Evolutionary conservation across 768 basidiomycete genomes (phyloP), one percentile per base, ranked within the genome.

Genomic region (Kwoniella dendrophila): DNA sequence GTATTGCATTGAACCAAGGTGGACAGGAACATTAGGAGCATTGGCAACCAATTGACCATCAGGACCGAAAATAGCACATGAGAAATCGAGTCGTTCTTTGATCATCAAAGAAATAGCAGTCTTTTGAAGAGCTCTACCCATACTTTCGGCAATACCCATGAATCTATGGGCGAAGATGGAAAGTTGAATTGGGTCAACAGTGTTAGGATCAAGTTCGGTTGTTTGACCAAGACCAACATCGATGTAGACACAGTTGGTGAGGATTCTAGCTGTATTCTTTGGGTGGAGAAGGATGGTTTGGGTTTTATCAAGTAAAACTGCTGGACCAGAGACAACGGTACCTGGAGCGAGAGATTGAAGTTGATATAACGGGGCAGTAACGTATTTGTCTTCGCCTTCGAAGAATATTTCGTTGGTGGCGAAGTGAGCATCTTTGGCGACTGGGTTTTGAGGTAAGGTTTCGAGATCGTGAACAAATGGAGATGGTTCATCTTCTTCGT

Each of bases 81-180:
- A 72, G 58, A 89, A 97, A 79, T 97, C 94, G 44, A 96, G 84
- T 3, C 94, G 85, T 78, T 96, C 94, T 80, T 94, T 95, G 83
- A 95, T 96, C 73, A 96, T 94, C 11, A 92, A 92, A 74, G 89
- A 88, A 71, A 94, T 93, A 14, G 92, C 87, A 0, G 91, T 94
- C 78, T 95, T 90, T 77, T 89, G 90, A 29, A 94, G 81, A 1
- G 90, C 90, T 54, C 90, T 84, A 12, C 92, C 93, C 92, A 95
- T 96, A n/a, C 69, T 67, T 75, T 95, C 93, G 4, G 92, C 92
- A n/a, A 97, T 90, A 70, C 90, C 90, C 93, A 97, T 97, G 81
- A 97, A 94, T 50, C 94, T 88, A 74, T 96, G 94, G 10, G 91
- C 90, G 70, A 96, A 97, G 54, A 98, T 85, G 0, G 92, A 91